Conservation (phyloP, 139 green algal species). For the Microglena sp. region DNA sequence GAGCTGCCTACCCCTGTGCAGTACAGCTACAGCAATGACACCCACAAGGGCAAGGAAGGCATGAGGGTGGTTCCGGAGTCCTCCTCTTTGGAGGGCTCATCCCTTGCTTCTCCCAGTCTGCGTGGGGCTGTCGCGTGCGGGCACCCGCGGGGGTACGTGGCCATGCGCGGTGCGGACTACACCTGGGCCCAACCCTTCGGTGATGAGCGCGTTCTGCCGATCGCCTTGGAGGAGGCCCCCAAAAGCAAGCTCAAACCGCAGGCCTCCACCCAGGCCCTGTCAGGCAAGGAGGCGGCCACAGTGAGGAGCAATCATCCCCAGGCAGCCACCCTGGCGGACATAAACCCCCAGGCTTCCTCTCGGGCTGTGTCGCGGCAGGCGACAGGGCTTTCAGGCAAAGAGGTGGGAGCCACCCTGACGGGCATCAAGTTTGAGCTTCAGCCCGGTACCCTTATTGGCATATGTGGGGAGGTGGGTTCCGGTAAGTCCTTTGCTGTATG, state of each 20-base stretch:
- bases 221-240: not conserved
- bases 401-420: constrained; percentile 15
- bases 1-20: not conserved
- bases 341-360: not conserved
- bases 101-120: too few species aligned
- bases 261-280: not conserved
- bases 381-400: too few species aligned
- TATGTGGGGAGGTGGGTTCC: constrained; percentile 33
- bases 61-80: too few species aligned
- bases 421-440: constrained; percentile 23
- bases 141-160: constrained; percentile 12
- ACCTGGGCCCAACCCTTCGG: constrained; percentile 38
- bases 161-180: constrained; percentile 40
- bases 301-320: not conserved
- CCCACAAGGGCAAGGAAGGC: not conserved
- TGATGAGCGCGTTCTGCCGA: constrained; percentile 6
- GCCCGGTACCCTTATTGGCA: constrained; percentile 51
- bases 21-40: not conserved
- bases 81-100: too few species aligned
- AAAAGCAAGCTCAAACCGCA: not conserved
- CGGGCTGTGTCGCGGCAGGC: not conserved
- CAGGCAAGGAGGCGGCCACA: not conserved
- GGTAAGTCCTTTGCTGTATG: too few species aligned
- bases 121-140: too few species aligned
- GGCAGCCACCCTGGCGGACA: not conserved